Conservation (phyloP, 2,329 filamentous ascomycete species). For the Aspergillus costaricaensis region DNA sequence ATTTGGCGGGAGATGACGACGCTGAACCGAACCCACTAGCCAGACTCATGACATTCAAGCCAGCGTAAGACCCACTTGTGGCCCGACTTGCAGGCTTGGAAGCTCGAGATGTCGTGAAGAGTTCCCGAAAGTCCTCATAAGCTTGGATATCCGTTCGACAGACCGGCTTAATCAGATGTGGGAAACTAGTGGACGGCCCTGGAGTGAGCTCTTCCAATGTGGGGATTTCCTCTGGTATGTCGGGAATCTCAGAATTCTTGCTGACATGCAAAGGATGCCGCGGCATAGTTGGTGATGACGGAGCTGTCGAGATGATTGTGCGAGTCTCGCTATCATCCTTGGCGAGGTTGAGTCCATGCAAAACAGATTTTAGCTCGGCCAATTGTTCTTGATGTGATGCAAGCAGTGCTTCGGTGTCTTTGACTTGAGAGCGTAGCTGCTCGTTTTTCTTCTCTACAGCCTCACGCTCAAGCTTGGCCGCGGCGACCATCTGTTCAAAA, state of each 20-base stretch:
- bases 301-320: slow-evolving; percentile 67
- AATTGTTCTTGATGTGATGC: slow-evolving; percentile 92
- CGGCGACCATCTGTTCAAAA: slow-evolving; percentile 74
- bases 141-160: slow-evolving; percentile 77
- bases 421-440: slow-evolving; percentile 79
- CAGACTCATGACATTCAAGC: slow-evolving; percentile 61
- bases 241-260: slow-evolving; percentile 62
- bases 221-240: slow-evolving; percentile 52
- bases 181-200: slow-evolving; percentile 70
- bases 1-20: slow-evolving; percentile 59
- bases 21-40: slow-evolving; percentile 58
- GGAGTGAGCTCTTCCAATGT: slow-evolving; percentile 57
- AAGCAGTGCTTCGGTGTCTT: slow-evolving; percentile 81
- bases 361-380: slow-evolving; percentile 83
- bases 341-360: slow-evolving; percentile 77
- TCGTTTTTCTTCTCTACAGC: slow-evolving; percentile 80
- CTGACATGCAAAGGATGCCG: slow-evolving; percentile 56
- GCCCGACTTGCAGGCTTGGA: slow-evolving; percentile 65
- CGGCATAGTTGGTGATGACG: slow-evolving; percentile 73
- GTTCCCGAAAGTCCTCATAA: slow-evolving; percentile 80
- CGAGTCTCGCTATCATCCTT: slow-evolving; percentile 70
- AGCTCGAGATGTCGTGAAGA: slow-evolving; percentile 69
- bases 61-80: slow-evolving; percentile 70
- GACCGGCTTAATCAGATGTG: slow-evolving; percentile 79
- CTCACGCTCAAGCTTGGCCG: slow-evolving; percentile 82